phyloP scores from a whole-genome alignment of 768 basidiomycete species.

The Rhodosporidiobolus odoratus region DNA sequence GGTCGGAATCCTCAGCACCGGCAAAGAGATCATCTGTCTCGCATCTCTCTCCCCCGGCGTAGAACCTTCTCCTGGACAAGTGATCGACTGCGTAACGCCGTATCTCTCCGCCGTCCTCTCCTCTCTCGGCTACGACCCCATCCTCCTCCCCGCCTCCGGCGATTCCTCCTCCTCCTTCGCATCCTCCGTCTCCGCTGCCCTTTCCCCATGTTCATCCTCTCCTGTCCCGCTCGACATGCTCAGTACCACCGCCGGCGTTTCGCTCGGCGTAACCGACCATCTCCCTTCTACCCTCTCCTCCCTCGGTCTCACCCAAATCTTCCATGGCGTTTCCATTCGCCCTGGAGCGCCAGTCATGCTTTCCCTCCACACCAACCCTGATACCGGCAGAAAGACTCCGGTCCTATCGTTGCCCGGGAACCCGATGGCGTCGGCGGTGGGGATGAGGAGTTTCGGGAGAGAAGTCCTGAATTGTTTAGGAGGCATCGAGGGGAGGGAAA shows the following conservation, averaged over 20 bases:
- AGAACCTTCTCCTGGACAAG: background rate
- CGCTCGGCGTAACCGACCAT: conserved; percentile 14
- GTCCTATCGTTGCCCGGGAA: conserved; percentile 9
- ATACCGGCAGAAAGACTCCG: background rate
- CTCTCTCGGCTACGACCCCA: background rate
- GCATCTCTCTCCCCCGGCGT: background rate
- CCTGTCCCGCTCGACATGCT: background rate
- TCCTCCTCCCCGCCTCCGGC: background rate
- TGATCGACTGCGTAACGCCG: conserved; percentile 12
- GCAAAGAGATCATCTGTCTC: conserved; percentile 1
- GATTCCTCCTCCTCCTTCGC: conserved; percentile 5
- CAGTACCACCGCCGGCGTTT: conserved; percentile 13
- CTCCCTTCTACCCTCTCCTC: background rate
- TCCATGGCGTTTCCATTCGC: conserved; percentile 9
- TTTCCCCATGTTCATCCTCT: background rate
- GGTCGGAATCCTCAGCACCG: conserved; percentile 3
- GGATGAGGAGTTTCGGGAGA: conserved; percentile 5
- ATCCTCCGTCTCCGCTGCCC: background rate
- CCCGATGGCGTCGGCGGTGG: conserved; percentile 12
- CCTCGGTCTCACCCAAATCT: background rate
- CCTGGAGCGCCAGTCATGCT: conserved; percentile 12
- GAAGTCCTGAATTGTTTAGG: background rate
- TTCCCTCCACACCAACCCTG: background rate
- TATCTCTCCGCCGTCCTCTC: background rate
- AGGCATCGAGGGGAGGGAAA: background rate